Conservation (phyloP, 1,284 basidiomycete genomes). For the Leccinum griseonigrum region DNA sequence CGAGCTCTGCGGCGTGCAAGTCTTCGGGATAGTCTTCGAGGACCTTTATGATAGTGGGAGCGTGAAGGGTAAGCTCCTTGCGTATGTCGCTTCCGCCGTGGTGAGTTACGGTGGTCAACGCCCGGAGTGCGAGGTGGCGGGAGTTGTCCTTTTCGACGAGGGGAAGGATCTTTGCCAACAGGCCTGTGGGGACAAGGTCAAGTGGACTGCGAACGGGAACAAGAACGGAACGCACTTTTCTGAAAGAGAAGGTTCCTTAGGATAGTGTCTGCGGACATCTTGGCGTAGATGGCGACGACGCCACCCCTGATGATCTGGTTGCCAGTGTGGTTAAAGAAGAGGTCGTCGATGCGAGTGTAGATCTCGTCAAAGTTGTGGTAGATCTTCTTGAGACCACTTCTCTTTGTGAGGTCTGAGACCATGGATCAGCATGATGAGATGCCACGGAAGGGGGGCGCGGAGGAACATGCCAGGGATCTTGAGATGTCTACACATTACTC, state of each 20-base stretch:
- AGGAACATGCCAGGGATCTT: conserved; percentile 48
- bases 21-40: conserved; percentile 52
- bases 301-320: conserved; percentile 48
- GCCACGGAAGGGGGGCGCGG: too few species aligned
- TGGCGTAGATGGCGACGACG: conserved; percentile 59
- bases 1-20: conserved; percentile 45
- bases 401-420: conserved; percentile 47
- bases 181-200: conserved; percentile 35
- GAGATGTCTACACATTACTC: conserved; percentile 49
- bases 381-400: conserved; percentile 59
- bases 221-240: conserved; percentile 38
- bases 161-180: conserved; percentile 52
- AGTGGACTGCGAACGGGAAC: too few species aligned
- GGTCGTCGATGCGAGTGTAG: conserved; percentile 45
- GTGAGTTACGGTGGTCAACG: conserved; percentile 57
- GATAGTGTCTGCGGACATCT: conserved; percentile 59
- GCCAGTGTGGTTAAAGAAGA: conserved; percentile 37
- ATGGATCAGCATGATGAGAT: neutral
- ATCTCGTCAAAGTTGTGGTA: conserved; percentile 54
- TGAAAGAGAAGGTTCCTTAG: conserved; percentile 55
- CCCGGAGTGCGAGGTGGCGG: conserved; percentile 51
- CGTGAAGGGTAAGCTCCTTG: conserved; percentile 48
- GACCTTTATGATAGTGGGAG: conserved; percentile 40
- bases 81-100: conserved; percentile 54
- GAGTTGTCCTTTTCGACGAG: conserved; percentile 46